Base-by-base conservation (phyloP, 2,329 filamentous ascomycete genomes). In the Pseudogymnoascus sp. region DNA sequence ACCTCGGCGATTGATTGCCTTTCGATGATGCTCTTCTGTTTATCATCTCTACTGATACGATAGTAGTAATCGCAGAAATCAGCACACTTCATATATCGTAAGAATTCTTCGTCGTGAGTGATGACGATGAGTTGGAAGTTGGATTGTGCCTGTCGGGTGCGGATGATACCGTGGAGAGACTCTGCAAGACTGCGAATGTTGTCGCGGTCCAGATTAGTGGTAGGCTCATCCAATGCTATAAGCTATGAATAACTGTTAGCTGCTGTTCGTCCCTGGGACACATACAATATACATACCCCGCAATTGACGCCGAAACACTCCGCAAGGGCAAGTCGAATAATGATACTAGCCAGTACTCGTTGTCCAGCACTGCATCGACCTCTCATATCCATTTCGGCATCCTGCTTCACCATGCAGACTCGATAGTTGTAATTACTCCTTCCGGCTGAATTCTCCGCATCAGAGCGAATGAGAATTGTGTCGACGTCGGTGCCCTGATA, bases 41-140 rank as follows among this genome's bases (percentile, higher is more conserved):
- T 84, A 67, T 88, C 85, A 70, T 96, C 89, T 59, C 94, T 81
- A 64, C 83, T 88, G 9, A 99, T 89, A 4, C 91, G 85, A 75
- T 89, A 97, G 73, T 97, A 99, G 65, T 87, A 85, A 74, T 97
- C 94, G 65, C 88, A 90, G 71, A 96, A 97, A 67, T 99, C 93
- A 22, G 86, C 87, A 73, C 91, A 96, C 67, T 91, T 87, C 94
- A 99, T 99, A 70, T 91, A 85, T 60, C 88, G 83, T 70, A 99
- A 72, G 70, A 99, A 99, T 70, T 96, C 91, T 76, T 97, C 95
- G 75, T 99, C 94, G 79, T 99, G 94, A 4, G 94, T 99, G 73
- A 99, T 99, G 70, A 99, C 90, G 70, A 99, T 94, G 61, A 99
- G 84, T 78, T 99, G 95, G 75, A 99, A 97, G 73, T 99, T 99